Evolutionary conservation across 2,329 filamentous ascomycete species (phyloP), one percentile per base, ranked within the genome.

Genomic region (Trichoderma sp.): DNA sequence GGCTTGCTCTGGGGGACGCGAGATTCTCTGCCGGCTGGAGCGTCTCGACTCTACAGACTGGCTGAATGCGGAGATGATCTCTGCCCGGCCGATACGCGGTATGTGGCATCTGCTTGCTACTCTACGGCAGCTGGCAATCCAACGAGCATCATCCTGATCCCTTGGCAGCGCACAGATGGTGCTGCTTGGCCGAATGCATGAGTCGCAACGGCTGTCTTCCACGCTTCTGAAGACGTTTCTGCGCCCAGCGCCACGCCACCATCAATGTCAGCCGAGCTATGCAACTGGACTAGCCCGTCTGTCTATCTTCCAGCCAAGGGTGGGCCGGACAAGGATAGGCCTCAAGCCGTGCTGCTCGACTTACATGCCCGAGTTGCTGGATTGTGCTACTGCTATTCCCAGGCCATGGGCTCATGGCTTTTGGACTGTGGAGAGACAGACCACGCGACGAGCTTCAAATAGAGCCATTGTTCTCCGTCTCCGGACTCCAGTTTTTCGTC

Each of bases 391-490:
- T 30, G 16, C 14, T 32, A 51, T n/a, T 54, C 13, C 30, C 52
- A 56, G 26, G 52, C 21, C 66, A 37, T 52, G 26, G 28, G 49
- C 14, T 34, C 43, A 32, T 28, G 26, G 32, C 26, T 32, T 32
- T 61, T 63, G 28, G 26, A 55, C 61, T 59, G 49, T 30, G 58
- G 66, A 37, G 46, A 55, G 49, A 49, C 5, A 34, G 63, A 51
- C 60, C 54, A 63, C 58, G 69, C 69, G 68, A 68, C 63, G 39
- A 59, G 37, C 13, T 56, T 58, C 67, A 69, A 65, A 69, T 67
- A 68, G 66, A 68, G 61, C 49, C 60, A 69, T 71, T 68, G 69
- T 72, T 59, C 60, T 54, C 69, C 70, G 46, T 56, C 58, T 68
- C 66, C 59, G 64, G 30, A 64, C 24, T 68, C 66, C 68, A 60